Percentiles rank a stretch among this genome's conserved stretches.
These are phyloP conservation scores for Ophiostoma ips DNA, from an alignment of 2,329 filamentous ascomycete genomes.

Conservation along the genomic window DNA sequence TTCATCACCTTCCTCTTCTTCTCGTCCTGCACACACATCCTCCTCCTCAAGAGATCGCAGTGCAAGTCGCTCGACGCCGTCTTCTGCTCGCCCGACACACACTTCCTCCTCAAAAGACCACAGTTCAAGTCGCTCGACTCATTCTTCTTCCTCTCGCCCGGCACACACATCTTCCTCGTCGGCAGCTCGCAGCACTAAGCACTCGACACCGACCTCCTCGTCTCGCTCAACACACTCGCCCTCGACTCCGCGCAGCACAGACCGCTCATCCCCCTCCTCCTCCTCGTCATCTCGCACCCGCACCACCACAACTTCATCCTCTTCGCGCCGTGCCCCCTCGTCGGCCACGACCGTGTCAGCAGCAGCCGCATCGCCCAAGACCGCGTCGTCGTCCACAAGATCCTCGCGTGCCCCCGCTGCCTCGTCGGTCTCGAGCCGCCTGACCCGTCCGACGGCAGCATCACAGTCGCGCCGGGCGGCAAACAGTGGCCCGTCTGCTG, in stretches of 20 bases:
- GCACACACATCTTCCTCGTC: background rate
- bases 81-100: too few species aligned
- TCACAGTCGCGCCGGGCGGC: background rate
- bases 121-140: too few species aligned
- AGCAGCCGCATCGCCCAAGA: background rate
- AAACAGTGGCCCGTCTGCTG: too few species aligned
- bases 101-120: too few species aligned
- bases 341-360: background rate
- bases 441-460: background rate
- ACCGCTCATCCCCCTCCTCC: background rate
- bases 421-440: background rate
- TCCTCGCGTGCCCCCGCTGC: background rate
- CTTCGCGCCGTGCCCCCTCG: background rate
- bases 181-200: background rate
- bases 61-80: too few species aligned
- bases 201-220: background rate
- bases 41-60: too few species aligned
- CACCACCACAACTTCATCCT: background rate
- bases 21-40: too few species aligned
- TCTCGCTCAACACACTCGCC: background rate
- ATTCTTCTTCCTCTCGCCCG: too few species aligned
- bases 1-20: too few species aligned
- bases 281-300: background rate
- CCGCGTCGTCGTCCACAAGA: background rate
- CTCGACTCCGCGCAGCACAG: background rate